A percentile compares a stretch with the other conserved stretches of the same genome.
Conservation (phyloP, 306 rosid genomes). For the Purshia tridentata region DNA sequence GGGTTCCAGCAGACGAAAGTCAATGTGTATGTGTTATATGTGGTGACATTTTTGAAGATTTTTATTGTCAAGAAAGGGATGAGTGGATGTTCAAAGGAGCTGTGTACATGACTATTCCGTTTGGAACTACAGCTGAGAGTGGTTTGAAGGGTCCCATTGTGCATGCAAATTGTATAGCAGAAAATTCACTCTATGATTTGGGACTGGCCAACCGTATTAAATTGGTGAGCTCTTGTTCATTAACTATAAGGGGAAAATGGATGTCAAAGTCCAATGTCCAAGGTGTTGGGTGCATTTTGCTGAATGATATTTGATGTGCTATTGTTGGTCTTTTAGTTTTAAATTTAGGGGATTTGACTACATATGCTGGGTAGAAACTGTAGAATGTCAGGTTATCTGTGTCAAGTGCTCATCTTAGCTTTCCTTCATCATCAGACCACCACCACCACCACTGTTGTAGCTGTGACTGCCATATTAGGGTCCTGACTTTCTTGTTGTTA, state of each 20-base stretch:
- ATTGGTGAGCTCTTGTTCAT: slow-evolving; percentile 44
- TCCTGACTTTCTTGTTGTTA: too few species aligned
- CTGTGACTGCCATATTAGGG: too few species aligned
- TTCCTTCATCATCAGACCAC: too few species aligned
- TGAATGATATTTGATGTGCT: background rate
- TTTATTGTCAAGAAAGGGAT: slow-evolving; percentile 55
- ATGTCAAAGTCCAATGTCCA: background rate
- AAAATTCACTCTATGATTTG: slow-evolving; percentile 40
- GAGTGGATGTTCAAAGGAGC: slow-evolving; percentile 93
- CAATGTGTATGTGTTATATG: slow-evolving; percentile 75
- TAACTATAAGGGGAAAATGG: background rate
- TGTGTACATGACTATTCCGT: slow-evolving; percentile 39
- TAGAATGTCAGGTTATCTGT: too few species aligned
- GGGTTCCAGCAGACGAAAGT: slow-evolving; percentile 72
- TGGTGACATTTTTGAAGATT: slow-evolving; percentile 83
- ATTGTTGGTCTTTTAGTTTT: background rate
- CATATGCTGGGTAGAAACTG: too few species aligned
- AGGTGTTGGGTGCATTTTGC: background rate
- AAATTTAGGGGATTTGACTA: too few species aligned
- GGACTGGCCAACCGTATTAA: slow-evolving; percentile 40
- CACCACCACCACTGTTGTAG: too few species aligned
- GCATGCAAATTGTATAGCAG: slow-evolving; percentile 66
- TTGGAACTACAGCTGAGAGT: slow-evolving; percentile 21
- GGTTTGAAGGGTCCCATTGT: slow-evolving; percentile 62
- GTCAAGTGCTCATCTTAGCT: too few species aligned